Evolutionary conservation across 768 basidiomycete genomes (phyloP).

Genomic region (Naganishia vaughanmartiniae): DNA sequence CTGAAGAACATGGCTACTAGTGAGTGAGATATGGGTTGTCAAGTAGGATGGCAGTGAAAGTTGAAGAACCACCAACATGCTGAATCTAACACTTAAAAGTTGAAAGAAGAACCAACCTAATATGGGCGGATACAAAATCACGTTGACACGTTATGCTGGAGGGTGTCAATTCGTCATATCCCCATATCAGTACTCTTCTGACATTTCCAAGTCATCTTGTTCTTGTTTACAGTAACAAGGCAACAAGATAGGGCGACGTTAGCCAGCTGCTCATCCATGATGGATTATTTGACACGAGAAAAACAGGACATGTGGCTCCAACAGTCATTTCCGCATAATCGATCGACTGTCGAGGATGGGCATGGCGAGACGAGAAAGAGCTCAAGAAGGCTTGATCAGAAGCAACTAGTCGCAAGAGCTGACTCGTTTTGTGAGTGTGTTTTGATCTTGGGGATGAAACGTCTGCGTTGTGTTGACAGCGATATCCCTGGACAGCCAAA

Average conservation of each 20-base stretch:
- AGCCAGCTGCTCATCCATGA: too few relatives aligned
- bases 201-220: too few relatives aligned
- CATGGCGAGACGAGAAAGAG: not conserved
- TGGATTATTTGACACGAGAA: conserved; percentile 6
- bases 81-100: too few relatives aligned
- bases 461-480: too few relatives aligned
- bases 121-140: too few relatives aligned
- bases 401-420: not conserved
- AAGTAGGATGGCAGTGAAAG: not conserved
- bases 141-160: too few relatives aligned
- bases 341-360: not conserved
- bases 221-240: too few relatives aligned
- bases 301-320: conserved; percentile 6
- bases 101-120: too few relatives aligned
- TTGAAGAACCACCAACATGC: too few relatives aligned
- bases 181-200: too few relatives aligned
- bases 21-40: not conserved
- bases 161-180: too few relatives aligned
- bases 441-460: not conserved
- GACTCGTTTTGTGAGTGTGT: conserved; percentile 11
- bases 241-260: too few relatives aligned
- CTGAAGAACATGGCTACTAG: not conserved
- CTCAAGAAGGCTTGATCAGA: not conserved
- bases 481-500: conserved; percentile 18
- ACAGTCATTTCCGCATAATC: conserved; percentile 9